These are phyloP conservation scores for Phytophthora syringae DNA, from an alignment of 352 stramenopile genomes.

Conservation along the genomic window DNA sequence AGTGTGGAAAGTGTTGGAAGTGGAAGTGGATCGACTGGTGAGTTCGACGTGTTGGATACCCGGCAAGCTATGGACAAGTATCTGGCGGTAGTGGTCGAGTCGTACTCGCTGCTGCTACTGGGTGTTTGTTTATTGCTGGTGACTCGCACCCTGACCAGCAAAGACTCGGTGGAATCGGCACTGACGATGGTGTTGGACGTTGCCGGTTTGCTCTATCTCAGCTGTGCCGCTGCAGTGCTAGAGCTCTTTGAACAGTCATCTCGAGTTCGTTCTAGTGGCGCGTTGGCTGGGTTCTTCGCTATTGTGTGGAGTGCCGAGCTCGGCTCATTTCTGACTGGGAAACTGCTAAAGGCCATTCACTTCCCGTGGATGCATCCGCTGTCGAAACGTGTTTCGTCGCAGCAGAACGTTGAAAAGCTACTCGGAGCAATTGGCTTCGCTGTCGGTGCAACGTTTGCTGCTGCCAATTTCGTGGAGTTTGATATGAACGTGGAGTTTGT, in stretches of 20 bases:
- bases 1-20: conserved; percentile 5
- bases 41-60: conserved; percentile 9
- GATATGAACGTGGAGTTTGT: conserved; percentile 42
- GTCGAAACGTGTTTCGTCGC: conserved; percentile 52
- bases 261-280: conserved; percentile 29
- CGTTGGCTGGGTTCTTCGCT: conserved; percentile 54
- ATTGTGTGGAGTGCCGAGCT: conserved; percentile 68
- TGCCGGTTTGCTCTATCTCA: conserved; percentile 55
- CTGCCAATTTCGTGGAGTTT: conserved; percentile 44
- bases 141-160: conserved; percentile 54
- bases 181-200: conserved; percentile 67
- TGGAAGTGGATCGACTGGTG: conserved; percentile 11
- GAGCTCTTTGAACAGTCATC: conserved; percentile 54
- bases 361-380: conserved; percentile 69
- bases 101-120: conserved; percentile 59
- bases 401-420: conserved; percentile 69
- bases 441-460: conserved; percentile 38
- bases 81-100: conserved; percentile 53
- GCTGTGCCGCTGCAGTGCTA: conserved; percentile 49
- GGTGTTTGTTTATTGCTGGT: conserved; percentile 53
- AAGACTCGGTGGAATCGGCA: conserved; percentile 67
- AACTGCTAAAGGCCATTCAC: conserved; percentile 50
- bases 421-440: conserved; percentile 50
- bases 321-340: conserved; percentile 55
- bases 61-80: conserved; percentile 39